Base-by-base conservation (phyloP, 768 basidiomycete species). In the Russula emetica region DNA sequence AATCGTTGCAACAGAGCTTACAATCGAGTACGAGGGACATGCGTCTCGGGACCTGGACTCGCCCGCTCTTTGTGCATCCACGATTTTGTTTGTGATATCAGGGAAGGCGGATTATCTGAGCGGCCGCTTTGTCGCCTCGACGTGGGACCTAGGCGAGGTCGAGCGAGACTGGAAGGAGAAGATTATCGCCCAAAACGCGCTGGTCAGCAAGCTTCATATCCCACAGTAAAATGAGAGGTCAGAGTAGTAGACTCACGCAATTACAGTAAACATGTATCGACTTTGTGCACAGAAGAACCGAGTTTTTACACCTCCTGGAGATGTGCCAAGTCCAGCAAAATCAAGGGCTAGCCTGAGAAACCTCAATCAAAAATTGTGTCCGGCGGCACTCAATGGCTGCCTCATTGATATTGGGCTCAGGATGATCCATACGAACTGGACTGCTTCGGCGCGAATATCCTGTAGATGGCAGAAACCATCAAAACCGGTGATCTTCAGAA, bases 141-240 rank as follows among this genome's bases (percentile, higher is more conserved):
- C 53, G 2, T 66, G 64, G 64, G 61, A 66, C 50, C 32, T 66
- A 10, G 60, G 24, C 5, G 64, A 66, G 32, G 53, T 66, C 5
- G 63, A 64, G 42, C 51, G 58, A 22, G 51, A 61, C 20, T 61
- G 52, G 60, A 61, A 60, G 51, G 60, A 61, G 24, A 61, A 53
- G 51, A 61, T 61, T 13, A 6, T 54, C 16, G 14, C 60, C 4
- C 51, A 61, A 45, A 8, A 54, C 5, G 51, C 32, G 20, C 51
- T 61, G 1, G 51, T 61, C 60, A 61, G 36, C 51, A 61, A 61
- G 51, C 60, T 61, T 30, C 26, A 14, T 16, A 61, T 61, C 60
- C 60, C 60, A 11, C 58, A 51, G 38, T 60, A 40, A 49, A 49
- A 13, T 5, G 47, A 49, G 22, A 22, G 20, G 11, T 11, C 47